Evolutionary conservation across 805 yeast genomes (phyloP).

Genomic region (Candida mattraensis): DNA sequence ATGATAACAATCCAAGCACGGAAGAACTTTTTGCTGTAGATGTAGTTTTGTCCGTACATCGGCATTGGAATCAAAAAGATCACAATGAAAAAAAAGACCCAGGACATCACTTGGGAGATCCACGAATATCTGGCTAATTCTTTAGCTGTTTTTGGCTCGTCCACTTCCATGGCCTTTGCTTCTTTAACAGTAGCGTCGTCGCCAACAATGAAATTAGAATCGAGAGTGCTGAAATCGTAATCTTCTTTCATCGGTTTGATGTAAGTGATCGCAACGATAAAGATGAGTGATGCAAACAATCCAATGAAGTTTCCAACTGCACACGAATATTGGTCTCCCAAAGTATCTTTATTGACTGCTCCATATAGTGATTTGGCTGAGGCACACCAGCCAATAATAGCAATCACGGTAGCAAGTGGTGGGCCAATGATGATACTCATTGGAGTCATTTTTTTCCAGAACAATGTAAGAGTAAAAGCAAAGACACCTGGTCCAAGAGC

Average conservation of each 20-base stretch:
- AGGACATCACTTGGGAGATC: slow-evolving; percentile 25
- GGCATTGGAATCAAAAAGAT: slow-evolving; percentile 34
- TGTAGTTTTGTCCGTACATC: slow-evolving; percentile 34
- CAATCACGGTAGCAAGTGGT: slow-evolving; percentile 51
- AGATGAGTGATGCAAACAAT: slow-evolving; percentile 33
- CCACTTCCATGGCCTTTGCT: slow-evolving; percentile 26
- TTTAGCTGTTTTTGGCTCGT: slow-evolving; percentile 16
- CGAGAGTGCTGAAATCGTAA: slow-evolving; percentile 30
- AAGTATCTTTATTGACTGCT: slow-evolving; percentile 42
- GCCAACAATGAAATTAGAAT: slow-evolving; percentile 29
- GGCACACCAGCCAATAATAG: slow-evolving; percentile 46
- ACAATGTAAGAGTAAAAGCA: slow-evolving; percentile 44
- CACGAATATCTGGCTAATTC: slow-evolving; percentile 27
- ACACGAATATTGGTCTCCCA: slow-evolving; percentile 44
- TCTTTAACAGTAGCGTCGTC: slow-evolving; percentile 38
- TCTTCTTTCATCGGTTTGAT: slow-evolving; percentile 27
- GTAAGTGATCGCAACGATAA: slow-evolving; percentile 30
- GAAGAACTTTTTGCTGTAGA: slow-evolving; percentile 33
- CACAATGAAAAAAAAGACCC: slow-evolving; percentile 27
- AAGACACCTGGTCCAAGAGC: slow-evolving; percentile 52
- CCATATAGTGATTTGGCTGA: slow-evolving; percentile 45
- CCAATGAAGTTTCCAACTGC: slow-evolving; percentile 47
- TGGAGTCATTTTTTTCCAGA: slow-evolving; percentile 40
- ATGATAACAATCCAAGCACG: slow-evolving; percentile 36
- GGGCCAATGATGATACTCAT: slow-evolving; percentile 41